Evolutionary conservation across 306 rosid genomes (phyloP).

Genomic region (Lathyrus oleraceus): DNA sequence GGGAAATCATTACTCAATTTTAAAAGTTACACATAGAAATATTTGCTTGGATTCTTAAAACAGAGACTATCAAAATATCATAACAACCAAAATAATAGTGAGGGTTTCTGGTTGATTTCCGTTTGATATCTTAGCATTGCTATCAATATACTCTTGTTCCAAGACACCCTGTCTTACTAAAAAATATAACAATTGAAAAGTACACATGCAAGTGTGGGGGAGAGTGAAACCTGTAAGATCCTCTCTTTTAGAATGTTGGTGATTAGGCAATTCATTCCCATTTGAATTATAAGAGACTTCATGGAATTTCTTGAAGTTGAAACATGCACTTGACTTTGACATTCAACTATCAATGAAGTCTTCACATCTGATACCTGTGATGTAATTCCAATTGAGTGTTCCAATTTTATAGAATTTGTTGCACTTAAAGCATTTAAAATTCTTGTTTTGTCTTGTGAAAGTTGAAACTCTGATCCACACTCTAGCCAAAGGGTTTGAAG

Average conservation of each 20-base stretch:
- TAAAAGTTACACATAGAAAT: not conserved
- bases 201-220: not conserved
- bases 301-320: not conserved
- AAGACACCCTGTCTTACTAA: not conserved
- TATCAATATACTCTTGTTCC: too few species aligned
- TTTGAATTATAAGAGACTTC: conserved; percentile 22
- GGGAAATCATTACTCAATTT: not conserved
- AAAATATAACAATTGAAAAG: not conserved
- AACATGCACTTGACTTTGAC: not conserved
- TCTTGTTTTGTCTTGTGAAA: not conserved
- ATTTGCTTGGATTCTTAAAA: too few species aligned
- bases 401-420: not conserved
- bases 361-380: not conserved
- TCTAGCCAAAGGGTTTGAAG: conserved; percentile 8
- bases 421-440: conserved; percentile 23
- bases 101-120: too few species aligned
- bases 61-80: too few species aligned
- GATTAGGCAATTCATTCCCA: conserved; percentile 25
- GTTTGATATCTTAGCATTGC: too few species aligned
- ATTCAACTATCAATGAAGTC: not conserved
- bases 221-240: conserved; percentile 24
- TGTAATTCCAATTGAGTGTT: conserved; percentile 3
- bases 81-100: too few species aligned
- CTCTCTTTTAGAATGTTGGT: not conserved
- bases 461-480: conserved; percentile 16